These are phyloP conservation scores for Ceratocystis papillata DNA, from an alignment of 2,329 filamentous ascomycete genomes.

Conservation along the genomic window DNA sequence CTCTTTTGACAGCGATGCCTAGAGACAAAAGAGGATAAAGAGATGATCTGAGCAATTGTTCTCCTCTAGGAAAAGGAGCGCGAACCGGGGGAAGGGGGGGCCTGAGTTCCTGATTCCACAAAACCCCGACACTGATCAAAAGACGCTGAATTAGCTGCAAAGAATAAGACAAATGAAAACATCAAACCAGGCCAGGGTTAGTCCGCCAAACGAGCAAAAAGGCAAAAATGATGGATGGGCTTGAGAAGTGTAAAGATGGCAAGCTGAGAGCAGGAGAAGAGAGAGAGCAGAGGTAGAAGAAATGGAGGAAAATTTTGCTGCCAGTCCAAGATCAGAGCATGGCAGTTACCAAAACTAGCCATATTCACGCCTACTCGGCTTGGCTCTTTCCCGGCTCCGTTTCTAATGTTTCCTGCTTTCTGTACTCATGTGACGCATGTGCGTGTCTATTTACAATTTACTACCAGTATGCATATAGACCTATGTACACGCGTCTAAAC, in stretches of 20 bases:
- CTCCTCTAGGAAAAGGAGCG: not conserved
- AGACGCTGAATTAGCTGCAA: not conserved
- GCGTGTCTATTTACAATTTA: not conserved
- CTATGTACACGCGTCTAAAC: conserved; percentile 1
- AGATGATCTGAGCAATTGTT: not conserved
- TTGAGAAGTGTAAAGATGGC: not conserved
- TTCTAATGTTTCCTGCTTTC: not conserved
- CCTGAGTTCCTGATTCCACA: too few species aligned
- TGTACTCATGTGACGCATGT: not conserved
- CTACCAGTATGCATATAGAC: not conserved
- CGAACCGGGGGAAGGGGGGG: not conserved
- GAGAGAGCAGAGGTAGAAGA: not conserved
- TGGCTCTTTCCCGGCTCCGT: not conserved
- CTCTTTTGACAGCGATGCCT: not conserved
- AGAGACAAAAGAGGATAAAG: not conserved
- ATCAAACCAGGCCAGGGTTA: too few species aligned
- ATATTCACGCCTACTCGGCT: not conserved
- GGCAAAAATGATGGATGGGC: not conserved
- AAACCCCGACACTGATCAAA: too few species aligned
- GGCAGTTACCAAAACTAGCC: not conserved
- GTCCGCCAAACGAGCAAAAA: not conserved
- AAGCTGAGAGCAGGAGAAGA: not conserved
- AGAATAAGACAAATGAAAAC: not conserved
- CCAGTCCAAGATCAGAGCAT: not conserved
- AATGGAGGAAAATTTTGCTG: not conserved